Evolutionary conservation across 441 rosid genomes (phyloP), one percentile per base, ranked within the genome.

Genomic region (Bocquillonia castaneifolia): DNA sequence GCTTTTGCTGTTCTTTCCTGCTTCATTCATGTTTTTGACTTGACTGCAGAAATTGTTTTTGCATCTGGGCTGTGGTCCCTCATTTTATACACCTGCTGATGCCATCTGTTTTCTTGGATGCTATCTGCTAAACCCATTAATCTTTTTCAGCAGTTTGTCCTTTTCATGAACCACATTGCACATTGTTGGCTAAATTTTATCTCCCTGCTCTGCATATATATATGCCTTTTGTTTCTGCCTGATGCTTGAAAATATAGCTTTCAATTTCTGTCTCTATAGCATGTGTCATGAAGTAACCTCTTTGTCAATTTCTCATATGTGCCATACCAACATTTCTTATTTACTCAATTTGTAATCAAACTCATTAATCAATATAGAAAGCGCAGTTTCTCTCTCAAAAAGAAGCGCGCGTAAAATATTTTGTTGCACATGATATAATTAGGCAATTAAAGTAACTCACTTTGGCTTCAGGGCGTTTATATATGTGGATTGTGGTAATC

Each of bases 51-150:
- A 20, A 29, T 48, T 59, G 22, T 55, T 42, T 20, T 39, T 1
- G 52, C 50, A 48, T 36, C 17, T 15, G 26, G 47, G 20, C 6
- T 63, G 77, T 73, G 69, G 72, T 56, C 66, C 72, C 59, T 37
- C 10, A 40, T 55, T 29, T 10, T 68, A 31, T 23, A 34, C 26
- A n/a, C n/a, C n/a, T n/a, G n/a, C 15, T 64, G 4, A 23, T 72
- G 66, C 13, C 18, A 1, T 72, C 67, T 59, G 22, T 18, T 72
- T 59, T 12, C 15, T 68, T 57, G 65, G 54, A 63, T 55, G 7
- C 69, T 56, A 25, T 40, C 44, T 15, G 59, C 61, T 66, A 25
- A 72, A 48, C 15, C 32, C 40, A 25, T 58, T 45, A 18, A 67
- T 58, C 54, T 66, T 65, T 65, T 65, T 57, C 63, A 57, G 45